These are phyloP conservation scores for Prunus campanulata DNA, from an alignment of 306 rosid genomes.

Conservation along the genomic window DNA sequence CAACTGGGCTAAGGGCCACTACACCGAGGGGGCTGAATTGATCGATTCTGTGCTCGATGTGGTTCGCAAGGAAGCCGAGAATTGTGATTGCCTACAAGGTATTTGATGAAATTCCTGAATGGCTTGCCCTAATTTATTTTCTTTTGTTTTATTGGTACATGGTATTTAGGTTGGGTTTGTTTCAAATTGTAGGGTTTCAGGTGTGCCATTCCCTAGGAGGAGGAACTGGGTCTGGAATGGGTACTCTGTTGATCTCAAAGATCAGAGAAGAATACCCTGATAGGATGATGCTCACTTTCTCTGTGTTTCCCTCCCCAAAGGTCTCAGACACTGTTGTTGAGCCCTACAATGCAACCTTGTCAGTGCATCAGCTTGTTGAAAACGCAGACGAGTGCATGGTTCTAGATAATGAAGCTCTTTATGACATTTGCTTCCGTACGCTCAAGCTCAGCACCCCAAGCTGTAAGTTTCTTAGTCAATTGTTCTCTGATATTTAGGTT, in stretches of 20 bases:
- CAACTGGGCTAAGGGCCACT: slow-evolving; percentile 79
- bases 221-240: slow-evolving; percentile 86
- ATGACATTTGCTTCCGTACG: slow-evolving; percentile 80
- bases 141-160: background rate
- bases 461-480: slow-evolving; percentile 37
- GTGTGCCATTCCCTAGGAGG: slow-evolving; percentile 79
- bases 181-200: slow-evolving; percentile 53
- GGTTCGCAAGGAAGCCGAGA: slow-evolving; percentile 74
- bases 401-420: slow-evolving; percentile 66
- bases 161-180: background rate
- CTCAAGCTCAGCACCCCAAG: slow-evolving; percentile 79
- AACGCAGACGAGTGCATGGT: slow-evolving; percentile 84
- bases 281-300: slow-evolving; percentile 73
- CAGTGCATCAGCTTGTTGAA: slow-evolving; percentile 77
- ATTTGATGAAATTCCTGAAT: background rate
- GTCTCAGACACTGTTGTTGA: slow-evolving; percentile 76
- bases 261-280: slow-evolving; percentile 70
- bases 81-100: slow-evolving; percentile 80
- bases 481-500: background rate
- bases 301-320: slow-evolving; percentile 51
- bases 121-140: background rate
- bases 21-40: slow-evolving; percentile 72
- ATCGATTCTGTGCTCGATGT: slow-evolving; percentile 78
- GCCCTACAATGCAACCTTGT: slow-evolving; percentile 73
- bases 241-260: slow-evolving; percentile 71